A percentile compares a stretch with the other conserved stretches of the same genome.
These are phyloP conservation scores for Ogataea minuta DNA, from an alignment of 805 yeast species.

Conservation along the genomic window DNA sequence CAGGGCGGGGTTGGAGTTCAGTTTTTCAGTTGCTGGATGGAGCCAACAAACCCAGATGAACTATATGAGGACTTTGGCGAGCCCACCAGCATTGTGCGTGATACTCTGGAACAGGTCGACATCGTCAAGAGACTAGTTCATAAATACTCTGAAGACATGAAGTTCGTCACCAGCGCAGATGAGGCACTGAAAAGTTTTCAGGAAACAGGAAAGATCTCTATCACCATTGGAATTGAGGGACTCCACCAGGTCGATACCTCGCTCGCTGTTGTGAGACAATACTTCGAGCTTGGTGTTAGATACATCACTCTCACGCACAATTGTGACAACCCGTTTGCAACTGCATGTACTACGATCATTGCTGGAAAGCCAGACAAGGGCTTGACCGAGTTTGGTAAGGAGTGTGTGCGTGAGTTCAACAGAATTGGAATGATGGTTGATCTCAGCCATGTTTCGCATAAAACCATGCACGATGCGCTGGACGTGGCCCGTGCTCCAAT, in stretches of 20 bases:
- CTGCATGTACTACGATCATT: constrained; percentile 48
- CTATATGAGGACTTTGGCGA: constrained; percentile 44
- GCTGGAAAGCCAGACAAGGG: constrained; percentile 48
- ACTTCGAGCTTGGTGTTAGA: constrained; percentile 49
- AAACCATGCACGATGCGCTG: constrained; percentile 47
- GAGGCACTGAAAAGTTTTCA: constrained; percentile 40
- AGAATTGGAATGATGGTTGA: constrained; percentile 55
- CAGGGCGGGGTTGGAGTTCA: constrained; percentile 49
- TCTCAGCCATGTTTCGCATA: constrained; percentile 46
- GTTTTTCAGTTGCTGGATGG: constrained; percentile 50
- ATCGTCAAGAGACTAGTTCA: constrained; percentile 44
- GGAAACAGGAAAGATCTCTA: constrained; percentile 37
- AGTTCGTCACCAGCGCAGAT: constrained; percentile 40
- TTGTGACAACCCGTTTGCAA: constrained; percentile 57
- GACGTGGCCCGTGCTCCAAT: constrained; percentile 44
- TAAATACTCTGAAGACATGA: constrained; percentile 39
- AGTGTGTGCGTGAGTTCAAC: constrained; percentile 49
- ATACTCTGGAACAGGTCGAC: constrained; percentile 54
- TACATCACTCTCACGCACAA: constrained; percentile 54
- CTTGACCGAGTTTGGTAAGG: constrained; percentile 40
- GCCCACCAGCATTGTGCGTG: constrained; percentile 45
- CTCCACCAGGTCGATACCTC: constrained; percentile 52
- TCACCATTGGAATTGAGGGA: constrained; percentile 54
- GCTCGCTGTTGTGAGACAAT: constrained; percentile 47
- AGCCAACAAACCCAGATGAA: constrained; percentile 41